Evolutionary conservation across 805 yeast genomes (phyloP).

Genomic region (Candida golubevii): DNA sequence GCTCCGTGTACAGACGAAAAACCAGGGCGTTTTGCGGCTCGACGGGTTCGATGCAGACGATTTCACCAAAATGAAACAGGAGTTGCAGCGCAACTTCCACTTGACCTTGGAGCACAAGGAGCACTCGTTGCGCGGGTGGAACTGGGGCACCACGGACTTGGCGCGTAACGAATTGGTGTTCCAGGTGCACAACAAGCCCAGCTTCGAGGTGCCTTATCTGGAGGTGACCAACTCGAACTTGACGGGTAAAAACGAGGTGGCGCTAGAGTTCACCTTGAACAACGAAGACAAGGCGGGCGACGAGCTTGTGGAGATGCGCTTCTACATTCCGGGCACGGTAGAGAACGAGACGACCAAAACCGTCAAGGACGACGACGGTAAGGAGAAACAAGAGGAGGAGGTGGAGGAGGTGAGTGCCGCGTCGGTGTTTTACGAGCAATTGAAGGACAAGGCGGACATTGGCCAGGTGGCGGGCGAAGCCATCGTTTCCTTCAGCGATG

Average conservation of each 20-base stretch:
- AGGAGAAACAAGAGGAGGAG: conserved; percentile 32
- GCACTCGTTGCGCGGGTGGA: conserved; percentile 97
- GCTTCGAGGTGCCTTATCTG: conserved; percentile 84
- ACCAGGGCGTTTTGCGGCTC: conserved; percentile 75
- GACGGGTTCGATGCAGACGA: conserved; percentile 93
- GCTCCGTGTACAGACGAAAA: conserved; percentile 81
- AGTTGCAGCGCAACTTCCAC: conserved; percentile 71
- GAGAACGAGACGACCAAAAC: conserved; percentile 42
- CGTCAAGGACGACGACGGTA: conserved; percentile 25
- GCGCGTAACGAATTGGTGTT: conserved; percentile 89
- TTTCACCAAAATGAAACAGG: conserved; percentile 73
- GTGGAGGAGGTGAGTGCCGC: conserved; percentile 65
- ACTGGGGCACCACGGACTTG: conserved; percentile 94
- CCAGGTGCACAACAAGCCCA: conserved; percentile 80
- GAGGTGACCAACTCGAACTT: conserved; percentile 80
- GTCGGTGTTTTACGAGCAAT: conserved; percentile 78
- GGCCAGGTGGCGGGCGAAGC: conserved; percentile 95
- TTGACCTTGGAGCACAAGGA: conserved; percentile 76
- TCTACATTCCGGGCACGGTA: conserved; percentile 86
- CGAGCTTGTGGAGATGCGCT: conserved; percentile 90
- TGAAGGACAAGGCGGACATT: conserved; percentile 89
- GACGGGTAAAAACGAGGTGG: conserved; percentile 90
- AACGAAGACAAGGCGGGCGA: conserved; percentile 77
- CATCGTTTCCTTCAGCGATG: conserved; percentile 86
- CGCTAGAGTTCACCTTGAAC: conserved; percentile 72